Base-by-base conservation (phyloP, 192 early-diverging fungal species). In the Coemansia sp. region DNA sequence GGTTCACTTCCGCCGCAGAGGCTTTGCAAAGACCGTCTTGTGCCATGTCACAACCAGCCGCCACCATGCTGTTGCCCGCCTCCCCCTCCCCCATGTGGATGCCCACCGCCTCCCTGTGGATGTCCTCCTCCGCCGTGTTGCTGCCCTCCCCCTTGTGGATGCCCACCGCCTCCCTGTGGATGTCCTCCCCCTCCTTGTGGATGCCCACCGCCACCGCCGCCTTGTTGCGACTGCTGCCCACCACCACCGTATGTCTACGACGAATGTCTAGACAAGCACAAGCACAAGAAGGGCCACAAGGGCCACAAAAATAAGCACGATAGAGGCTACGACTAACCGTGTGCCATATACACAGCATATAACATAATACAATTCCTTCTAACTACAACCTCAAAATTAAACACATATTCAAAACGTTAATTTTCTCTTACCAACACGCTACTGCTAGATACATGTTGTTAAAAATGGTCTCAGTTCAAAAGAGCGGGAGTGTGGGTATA, bases 171-270 rank as follows among this genome's bases (percentile, higher is more conserved):
- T 6, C 57, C 39, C 4, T 59, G 16, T 16, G 32, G 57, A 13
- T 59, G 57, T 32, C 57, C 57, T 11, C 72, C 72, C 8, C 72
- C 67, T 42, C 72, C 72, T 10, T 73, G 70, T 21, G 12, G 48
- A 4, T 68, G 61, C 49, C 67, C 45, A 1, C 65, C 64, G 16
- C 71, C 66, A 61, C 67, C 61, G 10, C 50, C 45, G 19, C 64
- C 65, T 11, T 60, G 59, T 42, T 73, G 71, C 23, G 66, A 47
- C 8, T 68, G 57, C 59, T 73, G 62, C 63, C 75, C 64, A 9
- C 71, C 71, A 7, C 71, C 71, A 11, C 71, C 71, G 12, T 77
- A 57, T 59, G 67, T 77, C 13, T 77, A 77, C 58, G 75, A 77
- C 26, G 71, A 63, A 40, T 68, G 71, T 61, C 54, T 61, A 19